A percentile compares a stretch with the other conserved stretches of the same genome.
These are phyloP conservation scores for Scleromitrula shiraiana DNA, from an alignment of 2,329 filamentous ascomycete species.

Conservation along the genomic window DNA sequence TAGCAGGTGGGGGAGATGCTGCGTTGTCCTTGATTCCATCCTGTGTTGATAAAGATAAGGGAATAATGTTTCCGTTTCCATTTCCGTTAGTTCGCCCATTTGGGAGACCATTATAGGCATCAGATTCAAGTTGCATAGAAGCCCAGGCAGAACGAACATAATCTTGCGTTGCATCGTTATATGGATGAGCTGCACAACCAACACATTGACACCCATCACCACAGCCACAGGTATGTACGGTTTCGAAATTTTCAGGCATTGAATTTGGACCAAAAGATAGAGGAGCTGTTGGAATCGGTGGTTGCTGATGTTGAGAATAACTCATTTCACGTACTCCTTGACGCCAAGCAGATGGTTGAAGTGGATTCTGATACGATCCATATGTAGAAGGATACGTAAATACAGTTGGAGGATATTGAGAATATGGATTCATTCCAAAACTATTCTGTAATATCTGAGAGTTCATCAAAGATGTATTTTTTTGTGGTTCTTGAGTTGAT, in stretches of 20 bases:
- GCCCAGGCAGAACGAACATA: conserved; percentile 41
- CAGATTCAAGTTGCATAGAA: conserved; percentile 20
- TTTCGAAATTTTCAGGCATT: conserved; percentile 29
- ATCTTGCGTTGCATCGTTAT: conserved; percentile 54
- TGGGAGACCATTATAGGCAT: conserved; percentile 14
- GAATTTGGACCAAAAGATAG: conserved; percentile 28
- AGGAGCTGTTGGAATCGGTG: conserved; percentile 8
- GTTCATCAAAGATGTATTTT: conserved; percentile 7
- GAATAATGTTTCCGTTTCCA: conserved; percentile 2
- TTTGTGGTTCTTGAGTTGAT: conserved; percentile 16
- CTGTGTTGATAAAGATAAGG: conserved; percentile 1
- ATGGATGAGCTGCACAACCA: conserved; percentile 60
- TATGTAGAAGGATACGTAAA: conserved; percentile 47
- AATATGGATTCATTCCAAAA: conserved; percentile 18
- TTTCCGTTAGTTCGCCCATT: conserved; percentile 13
- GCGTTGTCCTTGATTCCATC: conserved; percentile 6
- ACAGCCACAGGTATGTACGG: conserved; percentile 48
- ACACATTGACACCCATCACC: conserved; percentile 60
- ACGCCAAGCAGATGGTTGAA: conserved; percentile 47
- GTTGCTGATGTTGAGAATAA: conserved; percentile 31
- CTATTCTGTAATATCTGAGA: conserved; percentile 25
- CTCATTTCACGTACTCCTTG: conserved; percentile 36
- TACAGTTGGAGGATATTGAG: conserved; percentile 32
- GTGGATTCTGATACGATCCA: conserved; percentile 46
- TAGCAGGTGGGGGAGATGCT: conserved; percentile 22